These are phyloP conservation scores for Hymenoscyphus scutula DNA, from an alignment of 2,329 filamentous ascomycete species.

Conservation along the genomic window DNA sequence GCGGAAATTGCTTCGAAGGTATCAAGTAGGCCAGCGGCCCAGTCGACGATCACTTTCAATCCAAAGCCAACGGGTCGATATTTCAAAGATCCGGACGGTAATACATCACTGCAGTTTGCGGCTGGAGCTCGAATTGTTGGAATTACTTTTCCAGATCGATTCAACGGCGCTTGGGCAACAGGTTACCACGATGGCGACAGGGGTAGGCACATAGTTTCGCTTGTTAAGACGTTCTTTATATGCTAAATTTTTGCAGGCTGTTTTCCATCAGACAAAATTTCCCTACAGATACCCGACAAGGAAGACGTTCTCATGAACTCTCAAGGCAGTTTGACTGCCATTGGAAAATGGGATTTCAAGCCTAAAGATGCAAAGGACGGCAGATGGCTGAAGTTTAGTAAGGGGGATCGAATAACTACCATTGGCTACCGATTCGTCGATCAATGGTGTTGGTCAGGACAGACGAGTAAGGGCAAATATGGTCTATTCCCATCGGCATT, in stretches of 20 bases:
- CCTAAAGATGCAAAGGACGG: slow-evolving; percentile 32
- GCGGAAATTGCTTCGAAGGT: slow-evolving; percentile 29
- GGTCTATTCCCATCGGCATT: slow-evolving; percentile 34
- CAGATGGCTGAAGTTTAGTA: slow-evolving; percentile 34
- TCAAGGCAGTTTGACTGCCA: slow-evolving; percentile 27
- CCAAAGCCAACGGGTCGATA: slow-evolving; percentile 25
- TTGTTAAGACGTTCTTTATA: background rate
- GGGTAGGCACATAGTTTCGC: slow-evolving; percentile 8
- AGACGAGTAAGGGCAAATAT: slow-evolving; percentile 33
- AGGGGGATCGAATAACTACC: slow-evolving; percentile 31
- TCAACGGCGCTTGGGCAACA: slow-evolving; percentile 31
- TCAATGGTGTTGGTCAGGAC: slow-evolving; percentile 36
- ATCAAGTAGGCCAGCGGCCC: slow-evolving; percentile 26
- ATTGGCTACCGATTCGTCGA: slow-evolving; percentile 33
- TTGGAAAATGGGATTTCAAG: slow-evolving; percentile 36
- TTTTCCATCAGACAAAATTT: slow-evolving; percentile 30
- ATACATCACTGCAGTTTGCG: slow-evolving; percentile 31
- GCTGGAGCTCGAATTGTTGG: slow-evolving; percentile 33
- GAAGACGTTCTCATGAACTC: slow-evolving; percentile 32
- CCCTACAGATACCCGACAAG: slow-evolving; percentile 27
- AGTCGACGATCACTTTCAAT: slow-evolving; percentile 28
- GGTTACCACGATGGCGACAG: slow-evolving; percentile 35
- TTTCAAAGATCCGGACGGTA: slow-evolving; percentile 31
- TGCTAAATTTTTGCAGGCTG: slow-evolving; percentile 10
- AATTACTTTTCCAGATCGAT: slow-evolving; percentile 33